Conservation (phyloP, 2,329 filamentous ascomycete species). For the Hymenoscyphus fraxineus region DNA sequence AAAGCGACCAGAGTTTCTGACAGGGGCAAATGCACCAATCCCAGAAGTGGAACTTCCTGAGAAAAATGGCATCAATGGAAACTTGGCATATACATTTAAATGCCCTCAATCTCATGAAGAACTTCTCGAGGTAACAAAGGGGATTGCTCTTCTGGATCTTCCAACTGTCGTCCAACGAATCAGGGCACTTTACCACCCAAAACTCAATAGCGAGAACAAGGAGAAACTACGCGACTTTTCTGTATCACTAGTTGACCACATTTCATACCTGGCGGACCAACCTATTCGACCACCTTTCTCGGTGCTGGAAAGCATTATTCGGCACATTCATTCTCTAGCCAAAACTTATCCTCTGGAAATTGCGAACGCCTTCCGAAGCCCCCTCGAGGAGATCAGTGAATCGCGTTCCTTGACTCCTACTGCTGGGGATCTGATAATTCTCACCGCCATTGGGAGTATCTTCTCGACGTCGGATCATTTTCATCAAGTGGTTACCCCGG, state of each 20-base stretch:
- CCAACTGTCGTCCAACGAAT: constrained; percentile 84
- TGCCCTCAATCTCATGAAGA: constrained; percentile 79
- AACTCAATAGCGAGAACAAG: constrained; percentile 81
- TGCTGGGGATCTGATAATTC: constrained; percentile 72
- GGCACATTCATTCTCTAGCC: constrained; percentile 88
- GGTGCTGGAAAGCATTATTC: constrained; percentile 73
- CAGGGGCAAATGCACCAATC: constrained; percentile 43
- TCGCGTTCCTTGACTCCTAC: constrained; percentile 49
- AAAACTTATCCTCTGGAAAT: constrained; percentile 80
- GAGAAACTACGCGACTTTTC: constrained; percentile 69
- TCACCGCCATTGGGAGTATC: constrained; percentile 78
- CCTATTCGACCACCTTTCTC: constrained; percentile 53
- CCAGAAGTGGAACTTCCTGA: constrained; percentile 39
- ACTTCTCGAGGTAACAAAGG: constrained; percentile 61
- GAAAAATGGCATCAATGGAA: constrained; percentile 41
- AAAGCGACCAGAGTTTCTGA: constrained; percentile 49
- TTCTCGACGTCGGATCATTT: constrained; percentile 98
- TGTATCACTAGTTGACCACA: constrained; percentile 59
- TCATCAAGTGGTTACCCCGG: constrained; percentile 88
- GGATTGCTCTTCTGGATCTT: constrained; percentile 60
- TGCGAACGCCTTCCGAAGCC: constrained; percentile 70
- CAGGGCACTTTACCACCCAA: constrained; percentile 86
- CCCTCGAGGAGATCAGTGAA: constrained; percentile 56
- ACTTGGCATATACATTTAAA: constrained; percentile 77
- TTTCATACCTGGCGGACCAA: constrained; percentile 47